Base-by-base conservation (phyloP, 768 basidiomycete genomes). In the Heimioporus sp. region DNA sequence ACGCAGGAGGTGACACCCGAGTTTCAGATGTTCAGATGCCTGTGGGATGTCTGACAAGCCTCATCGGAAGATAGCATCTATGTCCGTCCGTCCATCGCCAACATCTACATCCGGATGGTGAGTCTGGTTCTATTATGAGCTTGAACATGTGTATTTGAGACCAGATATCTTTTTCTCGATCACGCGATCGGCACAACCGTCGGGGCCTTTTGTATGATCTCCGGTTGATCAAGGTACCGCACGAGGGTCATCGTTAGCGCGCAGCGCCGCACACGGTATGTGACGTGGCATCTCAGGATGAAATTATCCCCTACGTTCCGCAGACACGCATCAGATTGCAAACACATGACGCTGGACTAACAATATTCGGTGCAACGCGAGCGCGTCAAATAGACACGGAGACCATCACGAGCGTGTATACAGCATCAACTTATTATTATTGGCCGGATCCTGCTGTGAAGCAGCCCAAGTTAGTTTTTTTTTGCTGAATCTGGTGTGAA, bases 121-220 rank as follows among this genome's bases (percentile, higher is more conserved):
- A 20, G 20, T 21, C 41, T n/a, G 24, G 24, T 42, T 24, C 24
- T 28, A 28, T 28, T 28, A 28, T 28, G 24, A 28, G 24, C 24
- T 28, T 28, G 24, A 6, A 16, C 24, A 30, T 5, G 42, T 4
- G 15, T 30, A 21, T 9, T 8, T n/a, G n/a, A 3, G 19, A n/a
- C 12, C 21, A 6, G 24, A 30, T 49, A 5, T 21, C n/a, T 49
- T 17, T 39, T 36, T 24, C 32, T 30, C 15, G 19, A 20, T 40
- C 24, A 34, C n/a, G n/a, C 31, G 43, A 43, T 51, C 39, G 37
- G 47, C 36, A 37, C 24, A 34, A 12, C 34, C 35, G 19, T 42
- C 30, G 43, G 39, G 5, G 28, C 28, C 17, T 55, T 45, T 49
- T 17, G 42, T 44, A 17, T 31, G 42, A 48, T 59, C 48, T 41